Percentiles rank a stretch among this genome's conserved stretches.
phyloP scores from a whole-genome alignment of 2,329 filamentous ascomycete species.

The Endoconidiophora laricicola region DNA sequence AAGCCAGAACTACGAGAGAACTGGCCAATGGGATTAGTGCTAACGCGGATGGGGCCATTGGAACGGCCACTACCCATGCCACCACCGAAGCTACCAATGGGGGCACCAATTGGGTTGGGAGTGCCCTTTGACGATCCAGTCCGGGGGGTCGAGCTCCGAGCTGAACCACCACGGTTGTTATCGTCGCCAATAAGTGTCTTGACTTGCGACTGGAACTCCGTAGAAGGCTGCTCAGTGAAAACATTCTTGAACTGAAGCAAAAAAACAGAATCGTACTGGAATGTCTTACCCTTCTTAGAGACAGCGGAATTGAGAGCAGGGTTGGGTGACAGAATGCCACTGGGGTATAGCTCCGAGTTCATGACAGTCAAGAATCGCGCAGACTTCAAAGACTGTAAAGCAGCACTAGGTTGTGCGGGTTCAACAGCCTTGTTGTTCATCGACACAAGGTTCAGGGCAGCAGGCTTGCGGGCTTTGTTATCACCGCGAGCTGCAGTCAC shows the following conservation, averaged over 20 bases:
- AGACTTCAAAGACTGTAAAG: constrained; percentile 82
- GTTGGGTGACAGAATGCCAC: constrained; percentile 75
- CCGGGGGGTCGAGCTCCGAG: constrained; percentile 44
- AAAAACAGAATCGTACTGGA: constrained; percentile 92
- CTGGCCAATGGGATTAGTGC: constrained; percentile 10
- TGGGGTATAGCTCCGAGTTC: constrained; percentile 64
- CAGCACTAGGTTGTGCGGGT: constrained; percentile 81
- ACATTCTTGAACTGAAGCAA: constrained; percentile 90
- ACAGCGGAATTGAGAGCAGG: constrained; percentile 73
- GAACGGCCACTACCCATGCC: constrained; percentile 11
- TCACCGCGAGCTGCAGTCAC: constrained; percentile 24
- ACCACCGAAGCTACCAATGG: constrained; percentile 27
- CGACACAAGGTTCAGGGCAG: constrained; percentile 71
- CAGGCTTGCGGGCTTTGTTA: constrained; percentile 58
- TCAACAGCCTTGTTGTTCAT: constrained; percentile 73
- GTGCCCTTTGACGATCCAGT: constrained; percentile 22
- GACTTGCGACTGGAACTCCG: constrained; percentile 86
- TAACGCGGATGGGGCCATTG: constrained; percentile 4
- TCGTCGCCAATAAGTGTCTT: constrained; percentile 67
- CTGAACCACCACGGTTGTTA: constrained; percentile 23
- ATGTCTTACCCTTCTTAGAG: constrained; percentile 61
- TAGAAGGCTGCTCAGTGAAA: constrained; percentile 89
- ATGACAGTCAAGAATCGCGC: constrained; percentile 74
- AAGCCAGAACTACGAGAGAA: constrained; percentile 27
- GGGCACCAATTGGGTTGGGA: constrained; percentile 38